Base-by-base conservation (phyloP, 208 protist genomes). In the Wallacemonas sp. region DNA sequence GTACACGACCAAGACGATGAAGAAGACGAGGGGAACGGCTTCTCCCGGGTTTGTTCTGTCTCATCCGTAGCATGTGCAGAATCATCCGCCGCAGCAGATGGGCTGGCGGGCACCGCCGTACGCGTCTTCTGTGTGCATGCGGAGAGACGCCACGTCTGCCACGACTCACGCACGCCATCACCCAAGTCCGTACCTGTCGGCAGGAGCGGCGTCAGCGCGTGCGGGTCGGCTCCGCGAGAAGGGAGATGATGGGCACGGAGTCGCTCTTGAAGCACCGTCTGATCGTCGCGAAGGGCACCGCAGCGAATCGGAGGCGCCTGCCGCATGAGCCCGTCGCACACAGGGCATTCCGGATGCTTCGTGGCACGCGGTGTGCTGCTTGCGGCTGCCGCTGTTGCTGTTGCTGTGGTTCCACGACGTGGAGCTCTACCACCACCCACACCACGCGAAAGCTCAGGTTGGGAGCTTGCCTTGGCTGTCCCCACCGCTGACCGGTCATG, bases 261-360 rank as follows among this genome's bases (percentile, higher is more conserved):
- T 31, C 65, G 74, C 15, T 42, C 62, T 17, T 58, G 61, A 38
- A 80, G 67, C 46, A 56, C 14, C 12, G 56, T 63, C 14, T 70
- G 78, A 36, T 77, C 74, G n/a, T 78, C 73, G 27, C 58, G 70
- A n/a, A 80, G 49, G 41, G 70, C 75, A 5, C 70, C 65, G 70
- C 78, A 84, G 36, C 77, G 42, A 51, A 59, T 66, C 21, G 61
- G 62, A 30, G 56, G 70, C 39, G 72, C 27, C 60, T 74, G 62
- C 34, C 68, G 66, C 30, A 68, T 42, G 26, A 72, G 44, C 15
- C 62, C 33, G 22, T 84, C 78, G 44, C 78, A 84, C 19, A 84
- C 78, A 2, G 78, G 78, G 55, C 78, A 84, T 24, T 47, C 42
- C 19, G 22, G 30, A 22, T 15, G 53, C 53, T 11, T 27, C 0